Conservation (phyloP, 176 grass and related monocot genomes). For the Stipa capillata region DNA sequence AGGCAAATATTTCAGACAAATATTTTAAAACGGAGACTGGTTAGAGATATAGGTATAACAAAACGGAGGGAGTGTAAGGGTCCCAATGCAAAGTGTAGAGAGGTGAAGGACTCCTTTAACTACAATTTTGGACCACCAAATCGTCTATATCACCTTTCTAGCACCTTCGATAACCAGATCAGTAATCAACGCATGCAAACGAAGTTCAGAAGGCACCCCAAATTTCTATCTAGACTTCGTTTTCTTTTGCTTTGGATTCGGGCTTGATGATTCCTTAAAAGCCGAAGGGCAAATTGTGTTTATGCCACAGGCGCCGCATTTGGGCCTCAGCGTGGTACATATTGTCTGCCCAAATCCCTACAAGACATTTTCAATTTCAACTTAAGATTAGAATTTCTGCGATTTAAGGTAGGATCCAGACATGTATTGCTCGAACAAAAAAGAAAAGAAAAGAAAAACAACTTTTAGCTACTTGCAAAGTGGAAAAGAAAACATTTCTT, state of each 20-base stretch:
- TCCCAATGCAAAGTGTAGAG: too few relatives aligned
- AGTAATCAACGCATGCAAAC: background rate
- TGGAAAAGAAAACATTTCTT: background rate
- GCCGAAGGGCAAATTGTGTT: conserved; percentile 77
- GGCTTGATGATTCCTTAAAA: conserved; percentile 73
- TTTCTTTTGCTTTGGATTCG: conserved; percentile 57
- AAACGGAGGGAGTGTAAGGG: too few relatives aligned
- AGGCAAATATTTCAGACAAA: too few relatives aligned
- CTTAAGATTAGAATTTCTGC: background rate
- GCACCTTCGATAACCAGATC: background rate
- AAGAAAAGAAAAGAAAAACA: background rate
- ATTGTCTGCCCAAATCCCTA: conserved; percentile 97
- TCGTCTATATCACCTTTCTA: too few relatives aligned
- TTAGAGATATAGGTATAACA: too few relatives aligned
- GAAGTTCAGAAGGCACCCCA: background rate
- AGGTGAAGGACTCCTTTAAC: too few relatives aligned
- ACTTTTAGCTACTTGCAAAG: background rate
- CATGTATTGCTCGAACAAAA: background rate
- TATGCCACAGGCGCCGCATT: conserved; percentile 62
- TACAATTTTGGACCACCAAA: background rate
- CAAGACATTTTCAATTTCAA: conserved; percentile 3
- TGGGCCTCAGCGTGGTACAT: conserved; percentile 72
- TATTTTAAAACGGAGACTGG: too few relatives aligned
- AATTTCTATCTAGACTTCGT: conserved; percentile 7
- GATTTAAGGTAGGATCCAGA: background rate